These are phyloP conservation scores for Fusarium lateritium DNA, from an alignment of 2,329 filamentous ascomycete species.

Conservation along the genomic window DNA sequence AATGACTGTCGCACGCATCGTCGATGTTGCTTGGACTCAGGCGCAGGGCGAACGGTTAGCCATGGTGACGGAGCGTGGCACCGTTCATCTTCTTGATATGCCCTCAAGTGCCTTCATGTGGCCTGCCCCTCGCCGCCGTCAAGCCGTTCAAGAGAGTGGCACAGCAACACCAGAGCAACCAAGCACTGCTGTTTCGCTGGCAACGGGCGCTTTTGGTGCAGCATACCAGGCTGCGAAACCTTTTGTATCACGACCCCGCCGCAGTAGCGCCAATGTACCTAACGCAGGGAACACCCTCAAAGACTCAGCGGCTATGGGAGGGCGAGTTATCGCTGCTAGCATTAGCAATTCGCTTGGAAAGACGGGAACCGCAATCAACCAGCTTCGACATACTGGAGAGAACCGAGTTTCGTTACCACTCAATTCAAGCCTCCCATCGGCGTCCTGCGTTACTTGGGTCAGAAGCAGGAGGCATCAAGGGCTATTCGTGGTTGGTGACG, in stretches of 20 bases:
- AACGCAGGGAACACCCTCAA: slow-evolving; percentile 63
- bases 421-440: slow-evolving; percentile 66
- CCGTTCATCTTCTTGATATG: slow-evolving; percentile 91
- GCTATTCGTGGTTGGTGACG: slow-evolving; percentile 76
- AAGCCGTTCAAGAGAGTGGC: slow-evolving; percentile 60
- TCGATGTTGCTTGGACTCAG: slow-evolving; percentile 90
- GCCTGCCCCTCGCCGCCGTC: slow-evolving; percentile 78
- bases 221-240: slow-evolving; percentile 78
- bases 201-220: slow-evolving; percentile 78
- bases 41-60: slow-evolving; percentile 87
- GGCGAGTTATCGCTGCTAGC: slow-evolving; percentile 79
- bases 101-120: slow-evolving; percentile 86
- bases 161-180: slow-evolving; percentile 65
- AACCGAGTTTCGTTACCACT: slow-evolving; percentile 80
- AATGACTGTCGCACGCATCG: slow-evolving; percentile 90
- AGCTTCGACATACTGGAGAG: slow-evolving; percentile 81
- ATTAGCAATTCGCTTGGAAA: slow-evolving; percentile 82
- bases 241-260: slow-evolving; percentile 68
- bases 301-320: slow-evolving; percentile 77
- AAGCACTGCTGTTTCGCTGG: slow-evolving; percentile 74
- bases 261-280: slow-evolving; percentile 60
- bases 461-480: slow-evolving; percentile 73
- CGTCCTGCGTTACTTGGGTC: slow-evolving; percentile 76
- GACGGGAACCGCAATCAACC: slow-evolving; percentile 77
- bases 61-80: slow-evolving; percentile 94